A percentile compares a stretch with the other conserved stretches of the same genome.
phyloP scores from a whole-genome alignment of 495 filamentous ascomycete species.

The Schizothecium vesticola region DNA sequence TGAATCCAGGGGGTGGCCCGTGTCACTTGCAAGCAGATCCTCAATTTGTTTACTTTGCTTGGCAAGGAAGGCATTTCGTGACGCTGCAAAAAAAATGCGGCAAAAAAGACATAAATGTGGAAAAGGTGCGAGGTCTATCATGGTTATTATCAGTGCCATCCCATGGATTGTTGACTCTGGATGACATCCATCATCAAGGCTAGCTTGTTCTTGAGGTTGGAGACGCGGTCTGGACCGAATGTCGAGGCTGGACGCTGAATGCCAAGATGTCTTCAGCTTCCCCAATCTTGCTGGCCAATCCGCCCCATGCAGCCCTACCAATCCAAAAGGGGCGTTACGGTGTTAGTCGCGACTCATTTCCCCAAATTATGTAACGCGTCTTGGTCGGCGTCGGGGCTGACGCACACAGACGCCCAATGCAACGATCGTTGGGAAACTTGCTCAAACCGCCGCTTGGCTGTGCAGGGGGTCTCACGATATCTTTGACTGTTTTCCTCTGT shows the following conservation, averaged over 20 bases:
- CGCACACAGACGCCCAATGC: neutral
- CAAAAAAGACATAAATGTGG: neutral
- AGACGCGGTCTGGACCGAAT: neutral
- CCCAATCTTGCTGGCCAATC: neutral
- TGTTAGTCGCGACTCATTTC: neutral
- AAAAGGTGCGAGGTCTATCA: neutral
- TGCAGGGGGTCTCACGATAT: neutral
- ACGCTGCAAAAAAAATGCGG: neutral
- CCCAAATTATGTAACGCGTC: neutral
- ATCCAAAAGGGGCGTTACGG: neutral
- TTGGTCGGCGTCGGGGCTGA: neutral
- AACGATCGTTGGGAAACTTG: neutral
- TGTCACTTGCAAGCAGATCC: neutral
- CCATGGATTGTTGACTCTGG: neutral
- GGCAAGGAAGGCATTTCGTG: neutral
- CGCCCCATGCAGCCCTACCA: neutral
- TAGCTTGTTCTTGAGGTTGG: neutral
- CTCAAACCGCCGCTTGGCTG: neutral
- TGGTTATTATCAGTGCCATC: neutral
- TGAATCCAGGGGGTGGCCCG: neutral
- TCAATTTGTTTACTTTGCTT: neutral
- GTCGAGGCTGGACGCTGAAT: neutral
- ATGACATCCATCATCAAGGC: neutral
- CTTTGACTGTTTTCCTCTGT: neutral
- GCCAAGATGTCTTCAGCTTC: neutral